A percentile compares a stretch with the other conserved stretches of the same genome.
These are phyloP conservation scores for Jasminum sambac DNA, from an alignment of 257 asterid genomes.

Conservation along the genomic window DNA sequence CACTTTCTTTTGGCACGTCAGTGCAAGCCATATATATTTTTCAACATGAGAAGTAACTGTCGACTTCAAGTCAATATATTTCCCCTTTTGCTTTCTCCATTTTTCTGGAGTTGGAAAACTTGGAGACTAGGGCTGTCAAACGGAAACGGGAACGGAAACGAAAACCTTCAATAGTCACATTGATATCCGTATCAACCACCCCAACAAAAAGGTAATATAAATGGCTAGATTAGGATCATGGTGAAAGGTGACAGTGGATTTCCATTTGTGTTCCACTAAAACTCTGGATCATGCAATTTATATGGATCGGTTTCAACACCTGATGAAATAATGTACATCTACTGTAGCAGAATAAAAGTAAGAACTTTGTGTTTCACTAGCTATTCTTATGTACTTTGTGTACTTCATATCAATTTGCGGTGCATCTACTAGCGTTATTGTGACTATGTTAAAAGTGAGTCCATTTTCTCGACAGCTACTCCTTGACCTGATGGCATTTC, in stretches of 20 bases:
- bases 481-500: conserved; percentile 96
- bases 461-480: conserved; percentile 71
- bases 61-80: conserved; percentile 9
- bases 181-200: conserved; percentile 13
- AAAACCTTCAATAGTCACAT: conserved; percentile 13
- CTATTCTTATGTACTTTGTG: conserved; percentile 10
- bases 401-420: neutral
- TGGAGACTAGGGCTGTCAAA: neutral
- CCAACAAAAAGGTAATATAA: neutral
- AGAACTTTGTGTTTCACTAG: conserved; percentile 16
- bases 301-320: neutral
- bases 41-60: neutral
- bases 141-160: neutral
- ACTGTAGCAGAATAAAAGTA: neutral
- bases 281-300: neutral
- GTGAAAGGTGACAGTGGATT: neutral
- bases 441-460: conserved; percentile 20
- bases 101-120: conserved; percentile 17
- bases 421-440: neutral
- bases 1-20: conserved; percentile 14
- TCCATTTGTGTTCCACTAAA: neutral
- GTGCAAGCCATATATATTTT: neutral
- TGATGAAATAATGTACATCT: neutral
- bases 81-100: conserved; percentile 6
- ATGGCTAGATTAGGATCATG: neutral